Conservation (phyloP, 208 protist species). For the Trichomonas tenax region DNA sequence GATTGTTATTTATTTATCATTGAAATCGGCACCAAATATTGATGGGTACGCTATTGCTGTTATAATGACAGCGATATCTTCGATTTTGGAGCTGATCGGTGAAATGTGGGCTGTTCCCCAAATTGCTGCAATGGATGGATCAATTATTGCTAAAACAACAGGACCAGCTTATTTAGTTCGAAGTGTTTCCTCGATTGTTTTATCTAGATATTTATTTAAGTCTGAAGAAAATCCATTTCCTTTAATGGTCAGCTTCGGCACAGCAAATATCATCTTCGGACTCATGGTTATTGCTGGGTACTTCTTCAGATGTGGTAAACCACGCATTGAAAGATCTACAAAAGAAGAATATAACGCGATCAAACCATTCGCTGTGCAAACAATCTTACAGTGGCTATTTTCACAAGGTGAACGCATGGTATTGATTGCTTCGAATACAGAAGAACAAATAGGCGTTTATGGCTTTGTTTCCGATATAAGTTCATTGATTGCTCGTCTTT, state of each 20-base stretch:
- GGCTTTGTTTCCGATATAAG: background rate
- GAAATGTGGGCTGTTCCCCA: conserved; percentile 12
- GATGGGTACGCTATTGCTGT: background rate
- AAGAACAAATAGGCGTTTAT: background rate
- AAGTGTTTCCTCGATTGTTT: background rate
- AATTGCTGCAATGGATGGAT: background rate
- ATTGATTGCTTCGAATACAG: background rate
- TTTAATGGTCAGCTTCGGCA: background rate
- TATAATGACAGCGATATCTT: background rate
- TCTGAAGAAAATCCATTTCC: background rate
- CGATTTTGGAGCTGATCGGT: background rate
- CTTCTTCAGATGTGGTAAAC: background rate
- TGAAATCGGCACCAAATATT: background rate
- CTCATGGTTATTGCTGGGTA: background rate
- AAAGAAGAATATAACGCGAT: background rate
- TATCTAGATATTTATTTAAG: background rate
- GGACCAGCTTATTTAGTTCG: background rate
- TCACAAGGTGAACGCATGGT: background rate
- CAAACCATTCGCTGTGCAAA: background rate
- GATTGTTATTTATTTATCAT: background rate
- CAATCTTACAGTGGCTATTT: conserved; percentile 11
- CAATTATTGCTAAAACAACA: background rate
- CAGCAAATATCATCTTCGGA: background rate
- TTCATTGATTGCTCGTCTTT: background rate
- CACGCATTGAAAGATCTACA: background rate